Conservation (phyloP, 116 monocot genomes). For the Trichopus zeylanicus region DNA sequence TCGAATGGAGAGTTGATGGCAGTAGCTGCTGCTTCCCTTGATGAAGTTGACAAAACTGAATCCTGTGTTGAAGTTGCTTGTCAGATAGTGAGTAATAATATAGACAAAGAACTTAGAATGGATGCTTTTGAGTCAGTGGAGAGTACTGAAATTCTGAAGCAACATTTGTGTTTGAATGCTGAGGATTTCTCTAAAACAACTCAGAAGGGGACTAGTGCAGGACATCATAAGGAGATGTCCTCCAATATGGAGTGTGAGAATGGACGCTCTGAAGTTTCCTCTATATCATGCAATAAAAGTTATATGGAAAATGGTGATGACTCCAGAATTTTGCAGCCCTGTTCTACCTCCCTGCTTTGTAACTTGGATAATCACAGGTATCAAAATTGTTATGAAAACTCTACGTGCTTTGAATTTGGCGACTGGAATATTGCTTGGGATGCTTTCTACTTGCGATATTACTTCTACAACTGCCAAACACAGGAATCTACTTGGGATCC, state of each 20-base stretch:
- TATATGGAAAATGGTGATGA: conserved; percentile 8
- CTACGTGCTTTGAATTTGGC: conserved; percentile 20
- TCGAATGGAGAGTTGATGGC: conserved; percentile 10
- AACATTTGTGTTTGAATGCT: conserved; percentile 1
- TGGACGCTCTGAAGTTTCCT: conserved; percentile 13
- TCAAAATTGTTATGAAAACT: conserved; percentile 17
- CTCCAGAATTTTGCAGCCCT: neutral
- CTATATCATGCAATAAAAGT: conserved; percentile 6
- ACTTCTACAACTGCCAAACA: conserved; percentile 64
- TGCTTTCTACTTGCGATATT: conserved; percentile 67
- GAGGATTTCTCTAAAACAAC: conserved; percentile 6
- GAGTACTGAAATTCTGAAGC: conserved; percentile 6
- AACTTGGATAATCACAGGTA: neutral
- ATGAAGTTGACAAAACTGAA: conserved; percentile 6
- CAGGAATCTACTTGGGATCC: conserved; percentile 78
- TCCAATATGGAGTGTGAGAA: conserved; percentile 9
- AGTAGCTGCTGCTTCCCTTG: neutral
- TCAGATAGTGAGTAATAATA: conserved; percentile 1
- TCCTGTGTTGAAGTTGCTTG: conserved; percentile 5
- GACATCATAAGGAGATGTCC: conserved; percentile 5
- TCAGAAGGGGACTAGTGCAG: neutral
- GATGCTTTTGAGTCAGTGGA: neutral
- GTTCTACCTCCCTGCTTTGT: neutral
- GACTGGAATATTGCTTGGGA: conserved; percentile 88
- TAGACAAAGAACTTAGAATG: conserved; percentile 3